Evolutionary conservation across 495 filamentous ascomycete genomes (phyloP), one percentile per base, ranked within the genome.

Genomic region (Penicillium verhagenii): DNA sequence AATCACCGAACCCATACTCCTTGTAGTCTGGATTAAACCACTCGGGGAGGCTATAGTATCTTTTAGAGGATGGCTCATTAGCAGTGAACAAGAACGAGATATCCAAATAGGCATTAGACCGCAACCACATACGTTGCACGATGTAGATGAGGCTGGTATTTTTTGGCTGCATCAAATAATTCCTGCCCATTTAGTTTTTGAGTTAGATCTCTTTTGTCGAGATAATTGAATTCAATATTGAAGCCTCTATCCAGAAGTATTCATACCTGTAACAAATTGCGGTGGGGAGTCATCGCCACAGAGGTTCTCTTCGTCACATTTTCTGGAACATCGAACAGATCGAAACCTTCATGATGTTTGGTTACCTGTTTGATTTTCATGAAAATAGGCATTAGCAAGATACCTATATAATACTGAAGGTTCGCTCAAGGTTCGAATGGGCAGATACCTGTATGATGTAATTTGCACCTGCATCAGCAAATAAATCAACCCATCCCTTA

Each of bases 391-490:
- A n/a, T n/a, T n/a, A n/a, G n/a, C n/a, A n/a, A n/a, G n/a, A n/a
- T n/a, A n/a, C n/a, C n/a, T n/a, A n/a, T n/a, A n/a, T n/a, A n/a
- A n/a, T n/a, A n/a, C n/a, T n/a, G n/a, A n/a, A n/a, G n/a, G n/a
- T n/a, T n/a, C n/a, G n/a, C n/a, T n/a, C n/a, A n/a, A n/a, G n/a
- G n/a, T n/a, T n/a, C n/a, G n/a, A n/a, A n/a, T n/a, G n/a, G n/a
- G n/a, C n/a, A n/a, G n/a, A n/a, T n/a, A n/a, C n/a, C 39, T 77
- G 68, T 5, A 84, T 80, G 57, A 84, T 82, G 56, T 84, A 84
- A 35, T 75, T 70, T 13, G 80, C 80, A 1, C 80, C 81, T 0
- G 76, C 72, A 45, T 77, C 79, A 0, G 74, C 73, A 54, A 84
- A 77, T 1, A 84, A 71, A 58, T 83, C 80, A 0, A 83, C 80